Conservation (phyloP, 148 eudicot species). For the Rhododendron simsii region DNA sequence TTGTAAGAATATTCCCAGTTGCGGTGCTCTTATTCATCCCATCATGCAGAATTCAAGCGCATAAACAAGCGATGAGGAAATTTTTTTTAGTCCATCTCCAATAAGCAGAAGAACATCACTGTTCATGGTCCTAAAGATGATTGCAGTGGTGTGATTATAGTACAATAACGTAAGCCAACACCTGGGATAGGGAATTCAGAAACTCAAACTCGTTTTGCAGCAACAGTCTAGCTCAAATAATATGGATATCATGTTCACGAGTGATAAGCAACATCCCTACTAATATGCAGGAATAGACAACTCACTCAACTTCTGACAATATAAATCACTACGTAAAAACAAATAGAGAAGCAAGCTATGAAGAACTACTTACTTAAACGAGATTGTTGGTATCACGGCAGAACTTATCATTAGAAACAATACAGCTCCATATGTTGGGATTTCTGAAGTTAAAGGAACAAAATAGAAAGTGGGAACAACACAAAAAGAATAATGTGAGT, state of each 20-base stretch:
- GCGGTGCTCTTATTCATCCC: background rate
- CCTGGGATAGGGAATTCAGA: background rate
- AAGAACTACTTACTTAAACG: conserved; percentile 28
- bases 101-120: background rate
- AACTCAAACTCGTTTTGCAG: background rate
- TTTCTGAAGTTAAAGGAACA: conserved; percentile 18
- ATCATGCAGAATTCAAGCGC: background rate
- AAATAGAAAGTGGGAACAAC: background rate
- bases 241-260: background rate
- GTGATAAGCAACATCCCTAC: background rate
- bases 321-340: background rate
- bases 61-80: background rate
- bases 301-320: background rate
- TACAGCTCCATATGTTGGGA: conserved; percentile 28
- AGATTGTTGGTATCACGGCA: conserved; percentile 41
- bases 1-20: background rate
- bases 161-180: background rate
- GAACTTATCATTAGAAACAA: conserved; percentile 30
- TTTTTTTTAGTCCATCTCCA: background rate
- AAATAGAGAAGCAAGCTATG: background rate
- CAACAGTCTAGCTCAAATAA: background rate
- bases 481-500: background rate
- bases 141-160: background rate
- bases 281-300: background rate
- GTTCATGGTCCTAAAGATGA: background rate